Evolutionary conservation across 352 stramenopile genomes (phyloP).

Genomic region (Phytophthora constricta): DNA sequence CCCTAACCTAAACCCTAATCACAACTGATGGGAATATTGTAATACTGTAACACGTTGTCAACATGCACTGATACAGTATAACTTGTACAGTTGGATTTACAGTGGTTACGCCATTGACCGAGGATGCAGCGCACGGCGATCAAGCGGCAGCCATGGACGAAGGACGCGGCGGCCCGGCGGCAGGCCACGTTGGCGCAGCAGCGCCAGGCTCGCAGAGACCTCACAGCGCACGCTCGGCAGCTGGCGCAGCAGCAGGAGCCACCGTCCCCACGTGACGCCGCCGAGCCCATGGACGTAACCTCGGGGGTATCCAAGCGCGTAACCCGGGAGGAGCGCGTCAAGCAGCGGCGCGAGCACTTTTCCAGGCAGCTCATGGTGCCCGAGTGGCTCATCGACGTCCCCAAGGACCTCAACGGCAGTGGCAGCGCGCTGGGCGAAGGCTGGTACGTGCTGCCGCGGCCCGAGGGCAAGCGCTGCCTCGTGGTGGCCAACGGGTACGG

Average conservation of each 20-base stretch:
- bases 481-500: constrained; percentile 80
- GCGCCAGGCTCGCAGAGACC: constrained; percentile 74
- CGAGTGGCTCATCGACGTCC: constrained; percentile 92
- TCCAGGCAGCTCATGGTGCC: constrained; percentile 85
- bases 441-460: constrained; percentile 92
- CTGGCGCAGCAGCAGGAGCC: constrained; percentile 52
- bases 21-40: too few relatives aligned
- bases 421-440: constrained; percentile 71
- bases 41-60: too few relatives aligned
- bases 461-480: constrained; percentile 91
- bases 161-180: constrained; percentile 62
- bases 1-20: too few relatives aligned
- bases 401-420: constrained; percentile 81
- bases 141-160: constrained; percentile 74
- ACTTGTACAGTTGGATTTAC: too few relatives aligned
- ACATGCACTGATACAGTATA: too few relatives aligned
- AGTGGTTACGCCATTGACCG: neutral
- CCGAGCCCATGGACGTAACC: constrained; percentile 41
- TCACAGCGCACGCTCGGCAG: constrained; percentile 78
- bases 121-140: constrained; percentile 56
- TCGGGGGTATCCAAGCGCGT: constrained; percentile 47
- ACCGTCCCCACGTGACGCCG: constrained; percentile 18
- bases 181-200: constrained; percentile 70
- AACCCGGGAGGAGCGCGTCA: constrained; percentile 81
- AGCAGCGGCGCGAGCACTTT: constrained; percentile 77